Conservation (phyloP, 257 asterid genomes). For the Lithospermum erythrorhizon region DNA sequence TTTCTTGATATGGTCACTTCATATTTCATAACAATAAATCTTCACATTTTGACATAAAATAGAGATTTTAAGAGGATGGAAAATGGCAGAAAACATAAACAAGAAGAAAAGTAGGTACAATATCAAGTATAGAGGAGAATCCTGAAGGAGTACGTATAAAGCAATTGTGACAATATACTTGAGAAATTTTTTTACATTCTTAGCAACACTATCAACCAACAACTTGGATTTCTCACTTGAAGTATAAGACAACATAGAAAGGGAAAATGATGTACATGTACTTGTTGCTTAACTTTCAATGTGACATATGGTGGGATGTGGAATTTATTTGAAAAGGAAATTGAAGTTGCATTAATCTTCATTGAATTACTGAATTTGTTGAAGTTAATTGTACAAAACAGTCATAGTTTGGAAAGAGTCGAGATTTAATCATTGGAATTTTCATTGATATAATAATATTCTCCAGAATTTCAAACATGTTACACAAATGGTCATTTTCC, state of each 20-base stretch:
- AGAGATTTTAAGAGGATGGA: neutral
- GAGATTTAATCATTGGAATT: too few relatives aligned
- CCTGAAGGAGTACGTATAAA: slow-evolving; percentile 58
- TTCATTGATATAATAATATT: too few relatives aligned
- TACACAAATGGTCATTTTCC: too few relatives aligned
- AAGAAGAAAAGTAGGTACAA: slow-evolving; percentile 11
- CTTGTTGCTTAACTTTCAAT: slow-evolving; percentile 43
- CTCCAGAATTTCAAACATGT: too few relatives aligned
- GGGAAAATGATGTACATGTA: slow-evolving; percentile 15
- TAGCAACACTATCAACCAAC: slow-evolving; percentile 37
- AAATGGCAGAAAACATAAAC: slow-evolving; percentile 8
- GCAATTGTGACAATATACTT: slow-evolving; percentile 39
- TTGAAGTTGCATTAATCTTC: slow-evolving; percentile 33
- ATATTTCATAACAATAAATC: too few relatives aligned
- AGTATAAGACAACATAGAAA: slow-evolving; percentile 43
- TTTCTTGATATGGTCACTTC: neutral
- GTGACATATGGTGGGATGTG: slow-evolving; percentile 20
- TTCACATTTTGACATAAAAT: neutral
- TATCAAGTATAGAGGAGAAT: slow-evolving; percentile 29
- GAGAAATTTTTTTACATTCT: slow-evolving; percentile 20
- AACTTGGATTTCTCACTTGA: slow-evolving; percentile 58
- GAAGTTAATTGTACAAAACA: too few relatives aligned
- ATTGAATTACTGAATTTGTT: slow-evolving; percentile 13
- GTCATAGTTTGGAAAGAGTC: too few relatives aligned
- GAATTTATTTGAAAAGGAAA: slow-evolving; percentile 49